Evolutionary conservation across 371 early-diverging fungal species (phyloP).

Genomic region (Lichtheimia ramosa): DNA sequence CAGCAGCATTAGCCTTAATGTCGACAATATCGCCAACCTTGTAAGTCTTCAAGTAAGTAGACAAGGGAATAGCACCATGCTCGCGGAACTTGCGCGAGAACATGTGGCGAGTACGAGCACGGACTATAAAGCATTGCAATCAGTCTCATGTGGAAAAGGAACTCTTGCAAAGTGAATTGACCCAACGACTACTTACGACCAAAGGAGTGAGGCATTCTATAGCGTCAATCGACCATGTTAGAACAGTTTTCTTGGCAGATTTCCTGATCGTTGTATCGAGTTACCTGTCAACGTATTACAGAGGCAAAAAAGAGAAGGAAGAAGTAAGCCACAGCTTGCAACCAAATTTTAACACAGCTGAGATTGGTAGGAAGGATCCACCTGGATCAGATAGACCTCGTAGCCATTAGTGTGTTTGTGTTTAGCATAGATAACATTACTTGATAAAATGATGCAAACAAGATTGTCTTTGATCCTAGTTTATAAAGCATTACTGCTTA

Average conservation of each 20-base stretch:
- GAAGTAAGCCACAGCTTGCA: conserved; percentile 20
- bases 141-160: not conserved
- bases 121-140: conserved; percentile 40
- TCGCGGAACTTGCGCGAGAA: conserved; percentile 97
- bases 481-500: no score
- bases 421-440: no score
- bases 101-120: conserved; percentile 99
- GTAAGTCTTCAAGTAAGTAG: conserved; percentile 97
- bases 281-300: conserved; percentile 36
- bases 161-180: not conserved
- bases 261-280: no score
- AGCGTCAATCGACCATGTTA: not conserved
- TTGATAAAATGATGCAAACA: no score
- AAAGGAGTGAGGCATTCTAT: conserved; percentile 91
- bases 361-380: not conserved
- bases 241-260: no score
- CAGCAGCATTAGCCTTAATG: conserved; percentile 67
- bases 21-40: conserved; percentile 67
- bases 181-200: conserved; percentile 57
- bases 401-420: no score
- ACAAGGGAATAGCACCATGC: conserved; percentile 90
- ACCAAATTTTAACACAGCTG: conserved; percentile 8
- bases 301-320: conserved; percentile 22
- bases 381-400: no score
- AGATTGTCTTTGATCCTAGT: no score